Conservation (phyloP, 2,329 filamentous ascomycete species). For the Juglanconis sp. region DNA sequence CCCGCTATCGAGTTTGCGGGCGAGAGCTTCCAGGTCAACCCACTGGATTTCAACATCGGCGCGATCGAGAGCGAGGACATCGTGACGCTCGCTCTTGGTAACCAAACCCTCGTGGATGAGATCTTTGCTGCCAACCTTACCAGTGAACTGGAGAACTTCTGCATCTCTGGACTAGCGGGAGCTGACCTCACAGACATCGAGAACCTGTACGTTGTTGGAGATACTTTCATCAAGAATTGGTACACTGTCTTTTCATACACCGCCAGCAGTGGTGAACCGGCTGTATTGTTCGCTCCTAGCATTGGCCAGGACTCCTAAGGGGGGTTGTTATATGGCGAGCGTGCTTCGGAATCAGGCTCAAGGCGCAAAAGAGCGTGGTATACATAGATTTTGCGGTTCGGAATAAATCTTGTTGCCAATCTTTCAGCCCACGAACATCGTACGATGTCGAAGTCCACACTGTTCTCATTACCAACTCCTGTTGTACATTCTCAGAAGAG, state of each 20-base stretch:
- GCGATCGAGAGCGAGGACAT: conserved; percentile 4
- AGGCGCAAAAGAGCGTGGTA: background rate
- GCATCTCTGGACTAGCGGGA: conserved; percentile 5
- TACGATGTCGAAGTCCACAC: too few relatives aligned
- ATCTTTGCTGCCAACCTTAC: background rate
- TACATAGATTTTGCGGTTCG: background rate
- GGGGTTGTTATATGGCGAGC: background rate
- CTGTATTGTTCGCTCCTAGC: conserved; percentile 5
- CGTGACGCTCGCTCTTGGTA: conserved; percentile 4
- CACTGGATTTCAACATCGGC: conserved; percentile 10
- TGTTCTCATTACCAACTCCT: too few relatives aligned
- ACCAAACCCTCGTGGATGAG: conserved; percentile 2
- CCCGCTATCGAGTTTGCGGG: conserved; percentile 5
- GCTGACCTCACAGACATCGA: background rate
- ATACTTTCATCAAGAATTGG: conserved; percentile 13
- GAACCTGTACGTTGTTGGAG: conserved; percentile 8
- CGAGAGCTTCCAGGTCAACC: conserved; percentile 11
- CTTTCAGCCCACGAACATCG: too few relatives aligned
- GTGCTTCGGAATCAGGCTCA: background rate
- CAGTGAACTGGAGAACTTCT: background rate
- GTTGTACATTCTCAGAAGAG: too few relatives aligned
- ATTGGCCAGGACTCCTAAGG: background rate
- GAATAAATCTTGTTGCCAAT: too few relatives aligned
- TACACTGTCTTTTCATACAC: conserved; percentile 11
- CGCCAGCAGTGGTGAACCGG: conserved; percentile 2